Evolutionary conservation across 2,329 filamentous ascomycete genomes (phyloP).

Genomic region (Fusarium sp.): DNA sequence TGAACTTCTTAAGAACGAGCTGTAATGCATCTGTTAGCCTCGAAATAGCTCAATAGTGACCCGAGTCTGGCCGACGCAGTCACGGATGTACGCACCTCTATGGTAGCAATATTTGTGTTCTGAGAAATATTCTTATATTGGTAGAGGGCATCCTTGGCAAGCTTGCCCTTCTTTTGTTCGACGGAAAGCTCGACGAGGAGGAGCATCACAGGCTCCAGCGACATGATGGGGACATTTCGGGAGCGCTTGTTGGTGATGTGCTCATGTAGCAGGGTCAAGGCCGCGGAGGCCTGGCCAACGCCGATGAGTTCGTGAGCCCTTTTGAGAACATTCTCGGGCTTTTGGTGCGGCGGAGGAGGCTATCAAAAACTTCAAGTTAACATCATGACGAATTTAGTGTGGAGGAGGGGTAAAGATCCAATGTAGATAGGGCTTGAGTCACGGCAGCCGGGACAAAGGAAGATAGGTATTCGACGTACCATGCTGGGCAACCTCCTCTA

Average conservation of each 20-base stretch:
- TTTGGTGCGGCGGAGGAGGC: slow-evolving; percentile 97
- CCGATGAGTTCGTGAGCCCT: slow-evolving; percentile 98
- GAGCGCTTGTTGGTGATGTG: slow-evolving; percentile 99
- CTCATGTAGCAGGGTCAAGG: slow-evolving; percentile 95
- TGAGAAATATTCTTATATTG: slow-evolving; percentile 99
- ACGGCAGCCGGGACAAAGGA: slow-evolving; percentile 32
- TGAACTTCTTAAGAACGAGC: slow-evolving; percentile 97
- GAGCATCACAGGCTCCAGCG: slow-evolving; percentile 98
- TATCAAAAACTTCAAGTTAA: slow-evolving; percentile 56
- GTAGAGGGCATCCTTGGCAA: slow-evolving; percentile 98
- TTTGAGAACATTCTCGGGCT: slow-evolving; percentile 99
- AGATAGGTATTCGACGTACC: slow-evolving; percentile 53
- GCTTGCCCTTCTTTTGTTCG: slow-evolving; percentile 97
- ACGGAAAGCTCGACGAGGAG: slow-evolving; percentile 97
- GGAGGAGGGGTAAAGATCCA: slow-evolving; percentile 49
- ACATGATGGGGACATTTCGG: slow-evolving; percentile 95
- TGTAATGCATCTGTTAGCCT: slow-evolving; percentile 53
- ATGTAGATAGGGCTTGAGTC: slow-evolving; percentile 32
- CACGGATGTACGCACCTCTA: slow-evolving; percentile 74
- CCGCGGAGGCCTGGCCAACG: slow-evolving; percentile 92
- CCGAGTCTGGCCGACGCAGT: slow-evolving; percentile 5
- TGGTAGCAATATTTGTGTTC: slow-evolving; percentile 98
- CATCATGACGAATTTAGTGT: slow-evolving; percentile 45
- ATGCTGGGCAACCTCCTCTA: slow-evolving; percentile 68
- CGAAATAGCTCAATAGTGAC: slow-evolving; percentile 19